Conservation (phyloP, 768 basidiomycete genomes). For the Tylopilus intermedius region DNA sequence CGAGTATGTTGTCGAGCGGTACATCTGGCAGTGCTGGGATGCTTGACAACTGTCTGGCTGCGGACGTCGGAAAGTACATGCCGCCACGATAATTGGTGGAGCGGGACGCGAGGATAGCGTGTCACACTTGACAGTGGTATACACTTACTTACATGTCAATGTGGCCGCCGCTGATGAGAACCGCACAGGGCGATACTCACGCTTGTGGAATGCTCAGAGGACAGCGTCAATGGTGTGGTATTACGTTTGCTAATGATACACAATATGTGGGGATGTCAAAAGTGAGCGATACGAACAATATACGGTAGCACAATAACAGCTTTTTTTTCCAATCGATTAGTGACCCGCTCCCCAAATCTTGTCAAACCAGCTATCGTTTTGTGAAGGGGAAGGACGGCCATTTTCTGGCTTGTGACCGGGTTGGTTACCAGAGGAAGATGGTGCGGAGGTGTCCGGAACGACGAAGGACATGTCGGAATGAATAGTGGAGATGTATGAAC, state of each 20-base stretch:
- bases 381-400: constrained; percentile 6
- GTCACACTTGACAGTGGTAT: background rate
- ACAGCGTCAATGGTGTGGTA: constrained; percentile 3
- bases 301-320: constrained; percentile 15
- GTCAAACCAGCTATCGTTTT: constrained; percentile 23
- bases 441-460: constrained; percentile 17
- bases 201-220: background rate
- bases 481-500: constrained; percentile 32
- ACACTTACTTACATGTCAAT: background rate
- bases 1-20: constrained; percentile 53
- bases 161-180: constrained; percentile 10
- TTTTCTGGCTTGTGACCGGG: constrained; percentile 17
- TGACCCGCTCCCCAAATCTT: constrained; percentile 23
- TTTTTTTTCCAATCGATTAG: constrained; percentile 2
- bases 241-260: constrained; percentile 33
- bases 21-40: constrained; percentile 64
- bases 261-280: constrained; percentile 10
- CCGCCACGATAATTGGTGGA: background rate
- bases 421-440: constrained; percentile 12
- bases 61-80: constrained; percentile 87
- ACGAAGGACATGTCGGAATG: constrained; percentile 31
- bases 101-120: background rate
- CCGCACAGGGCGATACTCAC: constrained; percentile 1
- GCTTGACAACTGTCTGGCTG: constrained; percentile 67
- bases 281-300: constrained; percentile 14